Conservation (phyloP, 2,329 filamentous ascomycete genomes). For the Chaetomium sp. region DNA sequence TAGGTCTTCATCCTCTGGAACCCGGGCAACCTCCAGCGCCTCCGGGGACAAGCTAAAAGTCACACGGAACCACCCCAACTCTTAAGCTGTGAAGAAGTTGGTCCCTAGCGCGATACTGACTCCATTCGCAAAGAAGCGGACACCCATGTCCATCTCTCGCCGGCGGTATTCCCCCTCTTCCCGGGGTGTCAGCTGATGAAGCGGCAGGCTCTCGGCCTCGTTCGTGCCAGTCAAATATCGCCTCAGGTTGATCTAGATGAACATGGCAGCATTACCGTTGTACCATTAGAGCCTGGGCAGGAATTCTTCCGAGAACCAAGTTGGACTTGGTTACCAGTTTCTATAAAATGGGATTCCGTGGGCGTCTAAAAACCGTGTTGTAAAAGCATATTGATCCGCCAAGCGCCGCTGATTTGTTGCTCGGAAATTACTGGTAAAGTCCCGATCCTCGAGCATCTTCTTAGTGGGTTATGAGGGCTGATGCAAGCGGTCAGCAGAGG, state of each 20-base stretch:
- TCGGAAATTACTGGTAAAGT: no score
- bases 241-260: slow-evolving; percentile 34
- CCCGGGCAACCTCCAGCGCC: slow-evolving; percentile 29
- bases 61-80: slow-evolving; percentile 36
- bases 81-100: slow-evolving; percentile 32
- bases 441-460: no score
- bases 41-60: slow-evolving; percentile 29
- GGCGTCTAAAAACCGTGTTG: no score
- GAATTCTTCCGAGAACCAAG: slow-evolving; percentile 28
- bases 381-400: no score
- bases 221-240: slow-evolving; percentile 11
- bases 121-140: slow-evolving; percentile 23
- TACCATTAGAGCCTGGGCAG: background rate
- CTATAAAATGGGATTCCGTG: no score
- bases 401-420: no score
- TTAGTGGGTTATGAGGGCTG: no score
- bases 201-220: background rate
- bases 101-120: slow-evolving; percentile 30
- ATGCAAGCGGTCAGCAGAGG: no score
- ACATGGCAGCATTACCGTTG: slow-evolving; percentile 30
- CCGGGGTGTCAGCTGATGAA: background rate
- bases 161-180: slow-evolving; percentile 15
- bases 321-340: no score
- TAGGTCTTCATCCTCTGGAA: slow-evolving; percentile 28
- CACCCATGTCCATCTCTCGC: slow-evolving; percentile 25